Evolutionary conservation across 148 eudicot species (phyloP), one percentile per base, ranked within the genome.

Genomic region (Linanthus parryae): DNA sequence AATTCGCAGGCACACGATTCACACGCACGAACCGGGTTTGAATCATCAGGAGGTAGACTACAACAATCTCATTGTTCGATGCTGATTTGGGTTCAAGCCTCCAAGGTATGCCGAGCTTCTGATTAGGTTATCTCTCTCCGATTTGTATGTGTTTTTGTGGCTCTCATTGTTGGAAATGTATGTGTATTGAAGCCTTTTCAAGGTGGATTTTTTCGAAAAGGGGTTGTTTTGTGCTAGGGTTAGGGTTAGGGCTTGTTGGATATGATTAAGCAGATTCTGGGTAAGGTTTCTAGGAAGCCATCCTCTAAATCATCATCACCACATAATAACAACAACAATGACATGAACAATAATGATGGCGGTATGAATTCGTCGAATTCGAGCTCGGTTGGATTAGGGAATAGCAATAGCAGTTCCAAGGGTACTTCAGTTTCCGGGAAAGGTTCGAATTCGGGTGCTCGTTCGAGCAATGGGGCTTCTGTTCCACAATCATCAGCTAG

Each of bases 191-290:
- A 13, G 25, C 28, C 25, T 40, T 64, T 49, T 18, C 29, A 47
- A 48, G 34, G 45, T 11, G 16, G 26, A 27, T 18, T 2, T 54
- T 45, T 2, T 6, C 42, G 10, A 23, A 5, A 36, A 17, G 58
- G 41, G 47, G 38, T 38, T 43, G 42, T 27, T 3, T 35, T 25
- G 55, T 25, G 17, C 36, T 29, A n/a, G 66, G 49, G 44, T 30
- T 56, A 56, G 54, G 64, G 30, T 52, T 62, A 56, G 49, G 62
- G 37, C 44, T 51, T 61, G n/a, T 50, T 48, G 56, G 64, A 65
- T 58, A 77, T 77, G 82, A 62, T 77, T 58, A 77, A 69, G 37
- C 68, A 77, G 60, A 77, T 72, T 38, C 39, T 77, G 2, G 66
- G 72, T 33, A 77, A 69, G 75, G 68, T 71, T 54, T 74, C 77